Evolutionary conservation across 768 basidiomycete species (phyloP), one percentile per base, ranked within the genome.

Genomic region (Lactarius tabidus): DNA sequence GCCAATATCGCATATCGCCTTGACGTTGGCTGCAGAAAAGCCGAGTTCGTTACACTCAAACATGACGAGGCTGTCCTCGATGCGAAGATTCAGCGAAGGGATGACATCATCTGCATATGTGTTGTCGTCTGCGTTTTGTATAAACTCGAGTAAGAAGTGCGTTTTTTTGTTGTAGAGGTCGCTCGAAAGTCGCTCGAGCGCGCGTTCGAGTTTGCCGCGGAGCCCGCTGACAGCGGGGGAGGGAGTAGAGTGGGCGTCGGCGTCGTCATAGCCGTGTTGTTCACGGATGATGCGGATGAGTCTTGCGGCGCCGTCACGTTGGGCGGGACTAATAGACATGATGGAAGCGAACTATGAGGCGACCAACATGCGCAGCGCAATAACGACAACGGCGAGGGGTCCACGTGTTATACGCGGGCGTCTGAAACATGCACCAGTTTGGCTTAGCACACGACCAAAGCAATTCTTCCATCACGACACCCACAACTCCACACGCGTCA

Each of bases 41-140:
- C 73, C 73, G 6, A 55, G 52, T 55, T 74, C 73, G 53, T 74
- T 74, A 58, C 73, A 74, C 20, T 63, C 43, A 6, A 72, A 67
- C 2, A 48, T 39, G 45, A 73, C 38, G 45, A 53, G 31, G 9
- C 45, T 39, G 15, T 66, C 45, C 18, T 64, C 52, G 39, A 74
- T 62, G 1, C 43, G 51, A 17, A 74, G 60, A 12, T 60, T 31
- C 33, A 72, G 59, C 1, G 62, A 51, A 9, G 71, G 73, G 31
- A n/a, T 43, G 29, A 64, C 57, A n/a, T 45, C 41, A 29, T 9
- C 10, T 6, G 26, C 29, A 31, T 73, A 74, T 1, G 28, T 18
- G 31, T 73, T 74, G 43, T 74, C 73, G 62, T 73, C 73, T 31
- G 72, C 72, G 36, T 73, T 73, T 62, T 73, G 72, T 20, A 73